Conservation (phyloP, 2,329 filamentous ascomycete species). For the Torrubiellomyces zombiae region DNA sequence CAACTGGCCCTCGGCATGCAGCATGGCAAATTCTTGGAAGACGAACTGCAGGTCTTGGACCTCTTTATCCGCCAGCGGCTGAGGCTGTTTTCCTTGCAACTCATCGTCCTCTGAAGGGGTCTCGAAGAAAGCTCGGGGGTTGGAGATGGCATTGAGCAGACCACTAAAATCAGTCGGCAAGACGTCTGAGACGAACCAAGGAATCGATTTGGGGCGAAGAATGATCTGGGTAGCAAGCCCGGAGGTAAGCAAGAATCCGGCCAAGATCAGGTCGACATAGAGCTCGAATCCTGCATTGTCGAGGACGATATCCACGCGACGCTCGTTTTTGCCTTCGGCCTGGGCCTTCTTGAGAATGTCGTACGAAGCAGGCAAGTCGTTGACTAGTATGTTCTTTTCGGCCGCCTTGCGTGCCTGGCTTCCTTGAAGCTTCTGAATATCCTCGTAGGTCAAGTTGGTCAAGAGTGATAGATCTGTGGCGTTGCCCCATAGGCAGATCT, state of each 20-base stretch:
- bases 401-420: conserved; percentile 69
- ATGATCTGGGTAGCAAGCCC: conserved; percentile 76
- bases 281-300: conserved; percentile 97
- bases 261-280: conserved; percentile 84
- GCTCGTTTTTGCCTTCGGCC: conserved; percentile 44
- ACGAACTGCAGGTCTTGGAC: conserved; percentile 53
- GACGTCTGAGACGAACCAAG: conserved; percentile 97
- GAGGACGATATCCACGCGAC: conserved; percentile 82
- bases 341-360: conserved; percentile 48
- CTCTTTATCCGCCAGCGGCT: conserved; percentile 51
- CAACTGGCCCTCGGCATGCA: conserved; percentile 73
- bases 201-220: conserved; percentile 84
- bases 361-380: conserved; percentile 65
- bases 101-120: conserved; percentile 52
- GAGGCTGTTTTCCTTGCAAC: conserved; percentile 37
- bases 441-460: conserved; percentile 80
- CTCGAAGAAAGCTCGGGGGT: conserved; percentile 65
- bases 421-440: conserved; percentile 92
- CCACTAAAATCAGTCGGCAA: conserved; percentile 69
- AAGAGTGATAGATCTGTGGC: conserved; percentile 86
- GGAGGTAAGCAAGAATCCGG: conserved; percentile 72
- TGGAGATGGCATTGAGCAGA: conserved; percentile 65
- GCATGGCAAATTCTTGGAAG: conserved; percentile 62
- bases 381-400: conserved; percentile 83
- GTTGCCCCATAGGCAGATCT: conserved; percentile 95